Percentiles rank a stretch among this genome's conserved stretches.
Conservation (phyloP, 768 basidiomycete species). For the Arthromyces matolae region DNA sequence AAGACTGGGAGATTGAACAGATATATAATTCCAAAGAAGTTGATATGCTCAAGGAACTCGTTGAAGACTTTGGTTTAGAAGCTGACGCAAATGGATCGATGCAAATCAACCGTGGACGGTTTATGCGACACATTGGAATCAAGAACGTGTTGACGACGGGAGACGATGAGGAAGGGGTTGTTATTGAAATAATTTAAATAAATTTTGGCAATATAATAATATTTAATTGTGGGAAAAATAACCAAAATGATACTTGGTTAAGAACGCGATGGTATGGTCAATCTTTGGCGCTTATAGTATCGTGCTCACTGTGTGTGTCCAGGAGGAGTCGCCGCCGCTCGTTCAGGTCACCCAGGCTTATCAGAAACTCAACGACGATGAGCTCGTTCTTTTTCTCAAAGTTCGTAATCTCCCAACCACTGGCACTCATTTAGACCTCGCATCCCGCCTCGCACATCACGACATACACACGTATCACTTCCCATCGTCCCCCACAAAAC, state of each 20-base stretch:
- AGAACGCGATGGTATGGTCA: constrained; percentile 30
- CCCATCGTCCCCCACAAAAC: constrained; percentile 30
- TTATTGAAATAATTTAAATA: not conserved
- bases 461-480: constrained; percentile 75
- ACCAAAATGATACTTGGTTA: constrained; percentile 2
- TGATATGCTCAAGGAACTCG: constrained; percentile 36
- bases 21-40: constrained; percentile 26
- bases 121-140: constrained; percentile 45
- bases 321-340: constrained; percentile 35
- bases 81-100: constrained; percentile 37
- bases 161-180: not conserved
- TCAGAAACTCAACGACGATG: constrained; percentile 57
- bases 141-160: constrained; percentile 1
- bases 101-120: constrained; percentile 48
- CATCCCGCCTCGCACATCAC: constrained; percentile 67
- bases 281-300: constrained; percentile 4
- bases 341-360: constrained; percentile 66
- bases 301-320: constrained; percentile 16
- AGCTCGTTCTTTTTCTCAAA: constrained; percentile 73
- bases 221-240: constrained; percentile 10
- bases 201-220: not conserved
- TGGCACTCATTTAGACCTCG: constrained; percentile 62
- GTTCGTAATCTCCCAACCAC: constrained; percentile 64
- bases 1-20: not conserved
- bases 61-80: constrained; percentile 47